Percentiles rank a stretch among this genome's conserved stretches.
phyloP scores from a whole-genome alignment of 2,329 filamentous ascomycete genomes.

The Pseudocercospora vitis region DNA sequence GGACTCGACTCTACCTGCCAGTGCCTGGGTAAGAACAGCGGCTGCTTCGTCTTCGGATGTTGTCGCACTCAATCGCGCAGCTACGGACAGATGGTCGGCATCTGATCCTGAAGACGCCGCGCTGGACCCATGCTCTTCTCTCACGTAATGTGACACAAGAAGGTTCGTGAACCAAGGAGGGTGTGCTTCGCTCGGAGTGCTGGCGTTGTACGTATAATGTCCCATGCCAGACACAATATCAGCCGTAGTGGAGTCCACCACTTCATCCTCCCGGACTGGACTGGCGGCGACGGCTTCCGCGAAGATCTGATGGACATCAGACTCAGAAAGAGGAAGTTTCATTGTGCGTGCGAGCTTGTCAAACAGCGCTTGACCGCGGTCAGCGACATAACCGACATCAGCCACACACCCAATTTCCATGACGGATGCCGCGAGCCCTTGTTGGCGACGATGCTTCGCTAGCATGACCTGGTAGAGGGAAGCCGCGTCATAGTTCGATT shows the following conservation, averaged over 20 bases:
- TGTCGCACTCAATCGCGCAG: slow-evolving; percentile 16
- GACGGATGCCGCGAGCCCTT: slow-evolving; percentile 49
- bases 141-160: slow-evolving; percentile 21
- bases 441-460: slow-evolving; percentile 43
- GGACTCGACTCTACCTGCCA: slow-evolving; percentile 20
- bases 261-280: slow-evolving; percentile 20
- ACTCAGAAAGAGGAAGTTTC: slow-evolving; percentile 45
- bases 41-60: slow-evolving; percentile 16
- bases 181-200: slow-evolving; percentile 17
- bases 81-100: slow-evolving; percentile 14
- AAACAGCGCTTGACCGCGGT: slow-evolving; percentile 19
- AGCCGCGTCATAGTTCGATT: slow-evolving; percentile 59
- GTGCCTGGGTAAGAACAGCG: slow-evolving; percentile 17
- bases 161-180: slow-evolving; percentile 24
- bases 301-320: slow-evolving; percentile 54
- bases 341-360: slow-evolving; percentile 20
- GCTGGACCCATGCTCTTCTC: slow-evolving; percentile 16
- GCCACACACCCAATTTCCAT: slow-evolving; percentile 57
- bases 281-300: slow-evolving; percentile 53
- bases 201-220: slow-evolving; percentile 18
- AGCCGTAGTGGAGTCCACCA: slow-evolving; percentile 20
- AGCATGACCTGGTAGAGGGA: slow-evolving; percentile 37
- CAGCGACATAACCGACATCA: slow-evolving; percentile 43
- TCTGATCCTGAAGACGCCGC: slow-evolving; percentile 2
- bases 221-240: slow-evolving; percentile 23